These are phyloP conservation scores for Camelina neglecta DNA, from an alignment of 345 rosid species.

Conservation along the genomic window DNA sequence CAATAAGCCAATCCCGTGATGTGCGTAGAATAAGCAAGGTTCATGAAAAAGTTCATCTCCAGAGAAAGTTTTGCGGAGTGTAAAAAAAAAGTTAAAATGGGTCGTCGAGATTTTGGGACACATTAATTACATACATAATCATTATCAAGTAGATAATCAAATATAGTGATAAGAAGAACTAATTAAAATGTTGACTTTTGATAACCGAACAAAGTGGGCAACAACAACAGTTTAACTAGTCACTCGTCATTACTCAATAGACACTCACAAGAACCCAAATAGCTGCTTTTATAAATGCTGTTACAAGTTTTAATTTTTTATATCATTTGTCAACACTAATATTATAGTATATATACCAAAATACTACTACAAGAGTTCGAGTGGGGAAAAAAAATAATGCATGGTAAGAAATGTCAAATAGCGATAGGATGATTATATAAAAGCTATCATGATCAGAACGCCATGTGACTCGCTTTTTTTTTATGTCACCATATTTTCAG, in stretches of 20 bases:
- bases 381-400: constrained; percentile 7
- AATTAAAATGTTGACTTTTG: constrained; percentile 37
- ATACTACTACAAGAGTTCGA: not conserved
- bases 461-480: constrained; percentile 41
- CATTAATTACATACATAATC: constrained; percentile 14
- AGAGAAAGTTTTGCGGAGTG: not conserved
- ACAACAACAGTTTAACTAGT: constrained; percentile 25
- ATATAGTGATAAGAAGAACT: constrained; percentile 20
- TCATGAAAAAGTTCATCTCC: not conserved
- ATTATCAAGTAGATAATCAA: constrained; percentile 28
- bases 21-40: not conserved
- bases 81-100: not conserved
- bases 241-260: constrained; percentile 25
- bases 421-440: constrained; percentile 33
- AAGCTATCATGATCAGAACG: constrained; percentile 27
- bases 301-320: constrained; percentile 8
- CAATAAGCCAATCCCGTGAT: not conserved
- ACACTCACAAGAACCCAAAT: constrained; percentile 32
- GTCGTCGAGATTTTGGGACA: constrained; percentile 13
- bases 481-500: constrained; percentile 36
- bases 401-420: constrained; percentile 42
- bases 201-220: constrained; percentile 30
- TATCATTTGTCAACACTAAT: constrained; percentile 24
- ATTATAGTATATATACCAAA: not conserved
- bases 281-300: constrained; percentile 18